Percentiles rank a stretch among this genome's conserved stretches.
These are phyloP conservation scores for Endocalyx cinctus DNA, from an alignment of 2,329 filamentous ascomycete genomes.

Conservation along the genomic window DNA sequence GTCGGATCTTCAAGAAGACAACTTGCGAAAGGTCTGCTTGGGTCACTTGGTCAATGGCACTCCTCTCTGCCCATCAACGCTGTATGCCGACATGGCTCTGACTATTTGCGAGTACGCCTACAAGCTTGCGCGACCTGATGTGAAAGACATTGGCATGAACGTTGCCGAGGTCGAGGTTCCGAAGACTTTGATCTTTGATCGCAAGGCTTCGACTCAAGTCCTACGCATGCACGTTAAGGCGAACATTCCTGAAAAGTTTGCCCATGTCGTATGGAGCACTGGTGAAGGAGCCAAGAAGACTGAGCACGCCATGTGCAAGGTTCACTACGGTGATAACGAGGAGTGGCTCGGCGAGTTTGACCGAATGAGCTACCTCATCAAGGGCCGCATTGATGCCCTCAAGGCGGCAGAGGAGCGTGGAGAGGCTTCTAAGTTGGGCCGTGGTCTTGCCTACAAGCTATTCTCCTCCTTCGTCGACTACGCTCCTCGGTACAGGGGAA, in stretches of 20 bases:
- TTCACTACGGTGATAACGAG: slow-evolving; percentile 56
- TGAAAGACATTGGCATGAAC: slow-evolving; percentile 55
- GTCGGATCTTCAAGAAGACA: slow-evolving; percentile 60
- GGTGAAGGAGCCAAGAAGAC: slow-evolving; percentile 54
- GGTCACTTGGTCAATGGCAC: slow-evolving; percentile 67
- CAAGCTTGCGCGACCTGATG: slow-evolving; percentile 55
- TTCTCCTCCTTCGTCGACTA: slow-evolving; percentile 56
- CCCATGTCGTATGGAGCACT: slow-evolving; percentile 54
- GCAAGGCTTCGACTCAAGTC: slow-evolving; percentile 46
- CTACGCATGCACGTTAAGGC: slow-evolving; percentile 57
- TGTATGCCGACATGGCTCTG: slow-evolving; percentile 46
- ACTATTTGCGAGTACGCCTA: slow-evolving; percentile 64
- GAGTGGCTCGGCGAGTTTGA: slow-evolving; percentile 63
- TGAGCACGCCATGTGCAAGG: slow-evolving; percentile 59
- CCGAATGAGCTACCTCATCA: slow-evolving; percentile 65
- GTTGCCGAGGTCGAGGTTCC: slow-evolving; percentile 63
- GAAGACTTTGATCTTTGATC: slow-evolving; percentile 62
- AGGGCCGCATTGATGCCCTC: slow-evolving; percentile 54
- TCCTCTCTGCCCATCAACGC: slow-evolving; percentile 58
- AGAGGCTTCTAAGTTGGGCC: slow-evolving; percentile 66
- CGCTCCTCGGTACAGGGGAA: slow-evolving; percentile 47
- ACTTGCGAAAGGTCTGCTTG: slow-evolving; percentile 56
- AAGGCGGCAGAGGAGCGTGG: slow-evolving; percentile 59
- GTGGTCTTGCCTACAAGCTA: slow-evolving; percentile 74
- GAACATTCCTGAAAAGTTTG: slow-evolving; percentile 49